A percentile compares a stretch with the other conserved stretches of the same genome.
Evolutionary conservation across 2,329 filamentous ascomycete genomes (phyloP).

Genomic region (Colletotrichum sp.): DNA sequence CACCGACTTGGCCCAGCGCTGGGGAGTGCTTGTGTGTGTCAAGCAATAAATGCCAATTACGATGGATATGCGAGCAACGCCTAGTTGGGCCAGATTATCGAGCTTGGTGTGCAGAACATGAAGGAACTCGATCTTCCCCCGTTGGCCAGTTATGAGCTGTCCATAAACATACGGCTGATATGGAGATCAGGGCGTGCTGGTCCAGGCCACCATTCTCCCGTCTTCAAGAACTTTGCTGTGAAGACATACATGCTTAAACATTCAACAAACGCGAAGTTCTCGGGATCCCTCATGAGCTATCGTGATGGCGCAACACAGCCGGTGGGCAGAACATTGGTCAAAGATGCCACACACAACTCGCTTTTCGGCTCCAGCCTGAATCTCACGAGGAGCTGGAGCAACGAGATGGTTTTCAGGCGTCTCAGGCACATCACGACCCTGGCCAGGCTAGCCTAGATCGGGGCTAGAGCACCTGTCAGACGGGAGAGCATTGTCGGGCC

Average conservation of each 20-base stretch:
- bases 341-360: neutral
- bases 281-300: neutral
- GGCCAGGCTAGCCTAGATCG: neutral
- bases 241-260: neutral
- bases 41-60: neutral
- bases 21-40: neutral
- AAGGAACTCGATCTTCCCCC: neutral
- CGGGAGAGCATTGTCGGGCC: neutral
- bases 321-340: neutral
- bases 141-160: neutral
- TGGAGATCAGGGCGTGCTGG: neutral
- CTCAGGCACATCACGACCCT: neutral
- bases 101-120: neutral
- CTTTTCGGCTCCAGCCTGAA: neutral
- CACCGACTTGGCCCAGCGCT: neutral
- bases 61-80: neutral
- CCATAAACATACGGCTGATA: neutral
- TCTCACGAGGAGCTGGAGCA: neutral
- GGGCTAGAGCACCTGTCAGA: neutral
- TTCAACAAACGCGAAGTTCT: neutral
- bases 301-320: neutral
- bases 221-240: neutral
- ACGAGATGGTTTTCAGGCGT: neutral
- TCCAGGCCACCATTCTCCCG: neutral
- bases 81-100: neutral